Percentiles rank a stretch among this genome's conserved stretches.
Evolutionary conservation across 768 basidiomycete species (phyloP).

Genomic region (Lentinula guzmanii): DNA sequence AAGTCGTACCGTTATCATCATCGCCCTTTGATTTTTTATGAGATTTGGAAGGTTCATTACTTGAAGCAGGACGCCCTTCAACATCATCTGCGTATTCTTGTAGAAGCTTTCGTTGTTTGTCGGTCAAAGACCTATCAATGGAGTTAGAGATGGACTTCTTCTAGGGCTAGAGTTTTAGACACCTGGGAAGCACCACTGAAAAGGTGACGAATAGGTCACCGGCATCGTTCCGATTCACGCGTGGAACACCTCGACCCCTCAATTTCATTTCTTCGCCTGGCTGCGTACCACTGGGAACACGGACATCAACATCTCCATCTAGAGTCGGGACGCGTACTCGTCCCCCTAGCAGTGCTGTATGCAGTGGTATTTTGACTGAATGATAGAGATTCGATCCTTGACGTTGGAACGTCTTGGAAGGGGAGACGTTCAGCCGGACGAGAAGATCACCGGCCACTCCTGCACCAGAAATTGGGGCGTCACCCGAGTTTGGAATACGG

Average conservation of each 20-base stretch:
- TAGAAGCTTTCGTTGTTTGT: conserved; percentile 80
- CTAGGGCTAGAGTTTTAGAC: conserved; percentile 21
- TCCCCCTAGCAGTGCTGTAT: conserved; percentile 90
- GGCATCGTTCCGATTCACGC: conserved; percentile 50
- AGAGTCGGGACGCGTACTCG: conserved; percentile 89
- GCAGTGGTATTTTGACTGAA: conserved; percentile 83
- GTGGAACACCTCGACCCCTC: conserved; percentile 75
- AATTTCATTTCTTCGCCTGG: conserved; percentile 97
- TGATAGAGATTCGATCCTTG: conserved; percentile 93
- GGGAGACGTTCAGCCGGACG: conserved; percentile 77
- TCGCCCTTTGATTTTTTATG: conserved; percentile 17
- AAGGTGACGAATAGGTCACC: conserved; percentile 92
- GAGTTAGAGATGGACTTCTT: conserved; percentile 7
- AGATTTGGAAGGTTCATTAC: conserved; percentile 14
- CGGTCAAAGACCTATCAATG: conserved; percentile 63
- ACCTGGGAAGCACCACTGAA: conserved; percentile 87
- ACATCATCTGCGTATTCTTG: conserved; percentile 90
- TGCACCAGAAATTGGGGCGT: conserved; percentile 75
- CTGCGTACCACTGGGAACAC: conserved; percentile 89
- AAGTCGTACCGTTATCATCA: conserved; percentile 70
- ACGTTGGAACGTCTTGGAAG: conserved; percentile 80
- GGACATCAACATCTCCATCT: conserved; percentile 93
- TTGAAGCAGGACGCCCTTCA: conserved; percentile 51
- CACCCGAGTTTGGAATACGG: conserved; percentile 74
- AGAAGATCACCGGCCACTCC: conserved; percentile 81